Evolutionary conservation across 163 green algal genomes (phyloP).

Genomic region (Volvox carteri): DNA sequence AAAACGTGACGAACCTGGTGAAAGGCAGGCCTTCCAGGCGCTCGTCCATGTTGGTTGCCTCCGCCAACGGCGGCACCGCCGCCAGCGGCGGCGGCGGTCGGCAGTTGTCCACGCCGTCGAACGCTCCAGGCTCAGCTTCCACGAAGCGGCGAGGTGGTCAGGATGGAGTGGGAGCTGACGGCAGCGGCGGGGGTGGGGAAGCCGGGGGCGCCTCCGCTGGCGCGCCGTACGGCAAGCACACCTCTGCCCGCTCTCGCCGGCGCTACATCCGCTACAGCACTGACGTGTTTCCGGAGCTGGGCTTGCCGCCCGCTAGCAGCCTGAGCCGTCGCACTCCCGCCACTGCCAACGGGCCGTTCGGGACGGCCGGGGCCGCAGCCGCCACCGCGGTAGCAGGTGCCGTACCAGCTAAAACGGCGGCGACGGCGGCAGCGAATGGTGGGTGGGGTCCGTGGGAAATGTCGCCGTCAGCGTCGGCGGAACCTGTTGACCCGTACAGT

Average conservation of each 20-base stretch:
- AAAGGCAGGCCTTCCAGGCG: background rate
- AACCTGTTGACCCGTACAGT: background rate
- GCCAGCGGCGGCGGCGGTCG: background rate
- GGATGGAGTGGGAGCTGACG: background rate
- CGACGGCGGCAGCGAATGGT: background rate
- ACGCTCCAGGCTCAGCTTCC: background rate
- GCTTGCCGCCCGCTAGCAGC: background rate
- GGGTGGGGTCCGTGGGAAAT: background rate
- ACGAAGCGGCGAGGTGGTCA: background rate
- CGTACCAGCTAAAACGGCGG: background rate
- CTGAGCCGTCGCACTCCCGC: background rate
- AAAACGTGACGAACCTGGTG: slow-evolving; percentile 47
- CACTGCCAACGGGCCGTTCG: background rate
- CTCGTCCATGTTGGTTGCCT: background rate
- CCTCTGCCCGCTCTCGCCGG: background rate
- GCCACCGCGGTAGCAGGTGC: background rate
- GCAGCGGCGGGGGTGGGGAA: no score
- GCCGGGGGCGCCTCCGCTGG: background rate
- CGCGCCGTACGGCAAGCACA: background rate
- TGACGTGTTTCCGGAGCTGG: slow-evolving; percentile 43
- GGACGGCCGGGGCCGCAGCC: background rate
- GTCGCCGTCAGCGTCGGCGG: background rate
- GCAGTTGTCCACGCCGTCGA: background rate
- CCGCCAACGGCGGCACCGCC: background rate
- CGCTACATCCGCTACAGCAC: slow-evolving; percentile 44